These are phyloP conservation scores for Pseudogymnoascus sp. DNA, from an alignment of 2,329 filamentous ascomycete species.

Conservation along the genomic window DNA sequence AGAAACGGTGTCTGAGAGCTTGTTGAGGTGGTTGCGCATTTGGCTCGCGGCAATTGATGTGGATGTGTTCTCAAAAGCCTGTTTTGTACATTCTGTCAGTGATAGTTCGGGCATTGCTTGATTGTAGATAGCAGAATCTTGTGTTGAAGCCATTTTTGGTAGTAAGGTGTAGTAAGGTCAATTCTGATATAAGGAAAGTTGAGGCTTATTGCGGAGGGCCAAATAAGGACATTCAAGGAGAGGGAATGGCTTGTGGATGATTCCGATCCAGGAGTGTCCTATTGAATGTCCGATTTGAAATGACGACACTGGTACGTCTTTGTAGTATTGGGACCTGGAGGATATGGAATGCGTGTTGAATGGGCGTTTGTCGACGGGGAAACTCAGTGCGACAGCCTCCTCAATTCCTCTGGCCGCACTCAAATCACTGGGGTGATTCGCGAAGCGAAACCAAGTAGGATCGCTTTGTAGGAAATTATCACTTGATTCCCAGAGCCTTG, in stretches of 20 bases:
- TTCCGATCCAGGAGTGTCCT: not conserved
- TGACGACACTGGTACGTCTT: not conserved
- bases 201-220: not conserved
- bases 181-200: not conserved
- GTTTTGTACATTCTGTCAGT: conserved; percentile 20
- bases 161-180: not conserved
- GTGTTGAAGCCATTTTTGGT: conserved; percentile 1
- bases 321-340: not conserved
- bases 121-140: conserved; percentile 8
- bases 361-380: not conserved
- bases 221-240: not conserved
- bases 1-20: conserved; percentile 80
- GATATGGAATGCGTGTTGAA: not conserved
- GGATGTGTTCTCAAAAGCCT: conserved; percentile 99
- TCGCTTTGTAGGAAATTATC: not conserved
- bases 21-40: conserved; percentile 97
- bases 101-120: conserved; percentile 11
- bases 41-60: conserved; percentile 96
- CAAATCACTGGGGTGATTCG: not conserved
- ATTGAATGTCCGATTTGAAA: not conserved
- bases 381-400: not conserved
- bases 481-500: conserved; percentile 4
- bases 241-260: conserved; percentile 1
- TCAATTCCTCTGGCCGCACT: not conserved
- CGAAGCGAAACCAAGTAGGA: not conserved